Percentiles rank a stretch among this genome's conserved stretches.
Evolutionary conservation across 2,329 filamentous ascomycete genomes (phyloP).

Genomic region (Epichloe gansuensis): DNA sequence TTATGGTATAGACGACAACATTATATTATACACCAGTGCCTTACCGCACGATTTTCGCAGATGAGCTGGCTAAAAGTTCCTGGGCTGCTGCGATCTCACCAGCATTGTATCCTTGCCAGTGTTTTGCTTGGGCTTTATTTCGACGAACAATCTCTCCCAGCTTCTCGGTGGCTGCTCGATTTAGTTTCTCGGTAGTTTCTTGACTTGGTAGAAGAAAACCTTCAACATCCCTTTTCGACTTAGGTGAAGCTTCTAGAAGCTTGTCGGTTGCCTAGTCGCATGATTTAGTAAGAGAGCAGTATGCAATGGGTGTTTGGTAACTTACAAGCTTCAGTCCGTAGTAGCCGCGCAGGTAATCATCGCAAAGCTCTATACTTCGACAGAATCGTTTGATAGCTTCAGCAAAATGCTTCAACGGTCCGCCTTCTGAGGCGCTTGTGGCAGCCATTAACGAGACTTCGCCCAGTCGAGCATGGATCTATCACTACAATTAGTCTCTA

Average conservation of each 20-base stretch:
- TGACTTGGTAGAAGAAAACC: slow-evolving; percentile 42
- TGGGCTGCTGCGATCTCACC: slow-evolving; percentile 61
- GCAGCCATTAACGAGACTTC: slow-evolving; percentile 69
- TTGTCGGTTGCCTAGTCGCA: slow-evolving; percentile 34
- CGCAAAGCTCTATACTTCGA: slow-evolving; percentile 84
- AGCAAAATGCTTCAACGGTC: slow-evolving; percentile 42
- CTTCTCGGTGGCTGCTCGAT: slow-evolving; percentile 61
- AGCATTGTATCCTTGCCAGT: slow-evolving; percentile 62
- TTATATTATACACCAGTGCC: no score
- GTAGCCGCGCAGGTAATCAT: slow-evolving; percentile 82
- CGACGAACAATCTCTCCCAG: slow-evolving; percentile 64
- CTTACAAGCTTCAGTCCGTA: slow-evolving; percentile 77
- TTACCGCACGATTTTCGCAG: slow-evolving; percentile 31
- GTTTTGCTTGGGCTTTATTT: slow-evolving; percentile 44
- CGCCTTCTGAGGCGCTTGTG: slow-evolving; percentile 28
- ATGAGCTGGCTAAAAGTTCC: slow-evolving; percentile 49
- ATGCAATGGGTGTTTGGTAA: not conserved
- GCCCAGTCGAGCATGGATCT: slow-evolving; percentile 79
- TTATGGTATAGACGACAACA: not conserved
- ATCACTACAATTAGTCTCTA: slow-evolving; percentile 11
- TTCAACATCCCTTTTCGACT: slow-evolving; percentile 35
- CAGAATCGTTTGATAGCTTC: slow-evolving; percentile 78
- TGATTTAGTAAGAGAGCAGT: slow-evolving; percentile 1
- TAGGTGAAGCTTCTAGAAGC: slow-evolving; percentile 32
- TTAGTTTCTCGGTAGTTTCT: slow-evolving; percentile 52